Percentiles rank a stretch among this genome's conserved stretches.
Conservation (phyloP, 345 rosid genomes). For the Salix viminalis region DNA sequence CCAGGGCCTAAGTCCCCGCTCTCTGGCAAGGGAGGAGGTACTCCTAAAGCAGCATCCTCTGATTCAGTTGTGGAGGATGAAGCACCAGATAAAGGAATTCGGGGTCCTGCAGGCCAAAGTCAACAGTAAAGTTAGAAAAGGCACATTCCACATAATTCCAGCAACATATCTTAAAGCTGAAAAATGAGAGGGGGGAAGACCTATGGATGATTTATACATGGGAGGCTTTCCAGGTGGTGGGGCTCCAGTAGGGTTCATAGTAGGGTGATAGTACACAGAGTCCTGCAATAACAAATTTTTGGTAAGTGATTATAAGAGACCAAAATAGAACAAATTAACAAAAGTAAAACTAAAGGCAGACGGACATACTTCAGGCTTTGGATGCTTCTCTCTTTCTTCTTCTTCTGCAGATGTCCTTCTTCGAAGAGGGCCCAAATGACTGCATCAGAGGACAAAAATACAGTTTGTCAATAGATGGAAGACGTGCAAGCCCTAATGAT, state of each 20-base stretch:
- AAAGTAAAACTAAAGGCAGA: constrained; percentile 13
- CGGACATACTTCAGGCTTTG: constrained; percentile 72
- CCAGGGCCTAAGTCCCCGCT: constrained; percentile 27
- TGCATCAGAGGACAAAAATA: constrained; percentile 40
- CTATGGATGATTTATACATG: constrained; percentile 87
- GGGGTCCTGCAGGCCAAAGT: constrained; percentile 54
- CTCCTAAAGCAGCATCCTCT: constrained; percentile 53
- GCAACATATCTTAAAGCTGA: neutral
- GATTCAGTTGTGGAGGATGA: constrained; percentile 53
- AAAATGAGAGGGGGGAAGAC: constrained; percentile 20
- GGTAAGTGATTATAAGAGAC: constrained; percentile 5
- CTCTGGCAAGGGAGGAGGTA: constrained; percentile 72
- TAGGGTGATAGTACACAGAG: constrained; percentile 95
- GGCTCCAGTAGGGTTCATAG: constrained; percentile 94
- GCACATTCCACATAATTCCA: constrained; percentile 8
- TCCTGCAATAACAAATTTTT: constrained; percentile 46
- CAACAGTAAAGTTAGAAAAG: constrained; percentile 1
- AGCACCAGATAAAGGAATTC: constrained; percentile 65
- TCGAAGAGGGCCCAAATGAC: constrained; percentile 85
- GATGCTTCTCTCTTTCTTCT: constrained; percentile 74
- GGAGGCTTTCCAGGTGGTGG: constrained; percentile 99
- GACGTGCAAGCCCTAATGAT: constrained; percentile 11
- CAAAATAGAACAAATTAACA: neutral
- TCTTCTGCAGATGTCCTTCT: constrained; percentile 78
- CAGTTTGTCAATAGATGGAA: constrained; percentile 20